Evolutionary conservation across 768 basidiomycete species (phyloP), one percentile per base, ranked within the genome.

Genomic region (Naematelia encephala): DNA sequence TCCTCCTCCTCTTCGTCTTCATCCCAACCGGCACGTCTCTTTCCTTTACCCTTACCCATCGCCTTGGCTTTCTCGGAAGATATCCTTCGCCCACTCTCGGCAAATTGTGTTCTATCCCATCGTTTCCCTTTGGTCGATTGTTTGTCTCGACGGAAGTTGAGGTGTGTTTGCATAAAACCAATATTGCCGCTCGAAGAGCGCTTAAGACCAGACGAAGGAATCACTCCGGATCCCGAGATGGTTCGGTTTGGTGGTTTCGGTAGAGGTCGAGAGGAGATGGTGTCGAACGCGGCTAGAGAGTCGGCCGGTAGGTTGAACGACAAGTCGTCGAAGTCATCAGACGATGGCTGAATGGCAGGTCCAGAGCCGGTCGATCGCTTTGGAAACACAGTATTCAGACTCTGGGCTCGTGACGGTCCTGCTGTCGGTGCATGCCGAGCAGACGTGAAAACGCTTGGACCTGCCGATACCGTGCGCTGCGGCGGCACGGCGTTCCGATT

Each of bases 21-120:
- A 16, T 74, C 71, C 13, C 48, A 53, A 60, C 51, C 56, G 30
- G 47, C 49, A 22, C 63, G n/a, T 1, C 49, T 51, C 51, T 68
- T 59, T 5, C 66, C 64, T 45, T 80, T 80, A 21, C 77, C 81
- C 75, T 85, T 85, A 5, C 80, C 72, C 84, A 86, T 1, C 77
- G 74, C 51, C 72, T 67, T 57, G 1, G 57, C 65, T 82, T 83
- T 42, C 78, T 76, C 51, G 80, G 82, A 46, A 43, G 64, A 68
- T 52, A 73, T 73, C 59, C 68, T 68, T 12, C 83, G 78, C 0
- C 91, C 91, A 2, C 86, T 84, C 78, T 90, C 88, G 4, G 91
- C 86, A 69, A 89, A 94, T 12, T 80, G 85, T 0, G 92, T 90
- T 22, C 90, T 86, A 72, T 98, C 91, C 96, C 96, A 99, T 48